These are phyloP conservation scores for Liriodendron chinense DNA, from an alignment of 164 flowering plant genomes.

Conservation along the genomic window DNA sequence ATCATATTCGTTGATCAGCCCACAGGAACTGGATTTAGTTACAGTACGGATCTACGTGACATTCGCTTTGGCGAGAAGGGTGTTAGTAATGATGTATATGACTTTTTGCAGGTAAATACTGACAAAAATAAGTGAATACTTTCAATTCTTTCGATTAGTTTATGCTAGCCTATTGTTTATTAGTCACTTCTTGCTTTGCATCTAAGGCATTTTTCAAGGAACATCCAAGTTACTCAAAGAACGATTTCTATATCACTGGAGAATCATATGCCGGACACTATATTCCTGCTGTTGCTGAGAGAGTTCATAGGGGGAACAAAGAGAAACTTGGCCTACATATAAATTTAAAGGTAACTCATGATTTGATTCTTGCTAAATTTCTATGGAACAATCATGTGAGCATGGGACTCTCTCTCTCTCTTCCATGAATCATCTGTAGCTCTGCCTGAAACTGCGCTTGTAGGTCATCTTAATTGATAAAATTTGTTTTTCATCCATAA, in stretches of 20 bases:
- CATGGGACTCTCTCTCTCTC: not conserved
- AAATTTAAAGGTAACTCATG: slow-evolving; percentile 52
- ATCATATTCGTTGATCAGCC: slow-evolving; percentile 44
- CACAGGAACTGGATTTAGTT: slow-evolving; percentile 47
- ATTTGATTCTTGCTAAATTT: not conserved
- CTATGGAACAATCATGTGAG: not conserved
- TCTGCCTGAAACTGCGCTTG: not conserved
- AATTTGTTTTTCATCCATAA: too few relatives aligned
- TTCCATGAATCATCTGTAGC: not conserved
- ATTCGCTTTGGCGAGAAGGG: slow-evolving; percentile 33
- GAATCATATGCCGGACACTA: slow-evolving; percentile 90
- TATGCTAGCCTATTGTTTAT: not conserved
- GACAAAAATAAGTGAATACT: not conserved
- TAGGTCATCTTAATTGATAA: not conserved
- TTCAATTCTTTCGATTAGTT: not conserved
- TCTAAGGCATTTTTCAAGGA: slow-evolving; percentile 65
- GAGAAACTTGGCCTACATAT: slow-evolving; percentile 58
- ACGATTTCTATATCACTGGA: slow-evolving; percentile 74
- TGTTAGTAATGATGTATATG: slow-evolving; percentile 38
- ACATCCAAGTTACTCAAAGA: slow-evolving; percentile 56
- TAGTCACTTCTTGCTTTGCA: slow-evolving; percentile 3
- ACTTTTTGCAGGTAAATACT: slow-evolving; percentile 35
- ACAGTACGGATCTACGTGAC: slow-evolving; percentile 30
- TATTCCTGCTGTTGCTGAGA: slow-evolving; percentile 76
- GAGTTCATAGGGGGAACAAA: slow-evolving; percentile 71